phyloP scores from a whole-genome alignment of 805 yeast species.

The Clavispora phyllophila region DNA sequence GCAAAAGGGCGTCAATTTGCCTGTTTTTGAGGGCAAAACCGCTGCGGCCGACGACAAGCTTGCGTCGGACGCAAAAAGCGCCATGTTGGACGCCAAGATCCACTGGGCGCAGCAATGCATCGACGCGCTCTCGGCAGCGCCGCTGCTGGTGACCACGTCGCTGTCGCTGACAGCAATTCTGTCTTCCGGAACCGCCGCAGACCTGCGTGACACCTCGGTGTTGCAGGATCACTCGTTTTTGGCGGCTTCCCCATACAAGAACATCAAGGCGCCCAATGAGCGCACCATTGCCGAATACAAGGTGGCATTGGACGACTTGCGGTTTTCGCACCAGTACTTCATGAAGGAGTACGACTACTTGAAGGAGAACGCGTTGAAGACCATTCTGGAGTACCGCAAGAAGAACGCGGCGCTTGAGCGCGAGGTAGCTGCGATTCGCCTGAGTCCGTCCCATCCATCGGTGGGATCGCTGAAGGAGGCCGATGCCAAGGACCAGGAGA shows the following conservation, averaged over 20 bases:
- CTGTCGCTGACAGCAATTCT: slow-evolving; percentile 5
- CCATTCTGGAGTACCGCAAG: slow-evolving; percentile 49
- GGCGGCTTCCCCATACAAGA: slow-evolving; percentile 21
- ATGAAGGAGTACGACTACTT: slow-evolving; percentile 66
- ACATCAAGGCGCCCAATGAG: slow-evolving; percentile 13
- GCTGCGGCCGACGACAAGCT: too few species aligned
- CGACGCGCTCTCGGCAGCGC: slow-evolving; percentile 22
- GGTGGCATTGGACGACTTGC: slow-evolving; percentile 63
- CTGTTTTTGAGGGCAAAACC: slow-evolving; percentile 16
- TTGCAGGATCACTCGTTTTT: slow-evolving; percentile 25
- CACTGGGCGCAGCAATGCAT: slow-evolving; percentile 39
- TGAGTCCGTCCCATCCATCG: background rate
- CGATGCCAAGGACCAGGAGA: slow-evolving; percentile 34
- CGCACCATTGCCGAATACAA: slow-evolving; percentile 33
- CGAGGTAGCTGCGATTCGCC: slow-evolving; percentile 30
- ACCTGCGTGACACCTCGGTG: slow-evolving; percentile 17
- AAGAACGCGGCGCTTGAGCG: slow-evolving; percentile 50
- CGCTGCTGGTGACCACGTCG: slow-evolving; percentile 2
- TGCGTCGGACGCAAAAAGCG: too few species aligned
- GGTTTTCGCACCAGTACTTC: slow-evolving; percentile 66
- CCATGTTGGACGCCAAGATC: slow-evolving; percentile 22
- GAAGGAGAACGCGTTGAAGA: slow-evolving; percentile 47
- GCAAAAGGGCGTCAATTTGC: slow-evolving; percentile 37
- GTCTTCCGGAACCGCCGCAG: background rate
- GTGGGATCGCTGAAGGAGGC: slow-evolving; percentile 6